These are phyloP conservation scores for Alternaria sp. DNA, from an alignment of 2,329 filamentous ascomycete genomes.

Conservation along the genomic window DNA sequence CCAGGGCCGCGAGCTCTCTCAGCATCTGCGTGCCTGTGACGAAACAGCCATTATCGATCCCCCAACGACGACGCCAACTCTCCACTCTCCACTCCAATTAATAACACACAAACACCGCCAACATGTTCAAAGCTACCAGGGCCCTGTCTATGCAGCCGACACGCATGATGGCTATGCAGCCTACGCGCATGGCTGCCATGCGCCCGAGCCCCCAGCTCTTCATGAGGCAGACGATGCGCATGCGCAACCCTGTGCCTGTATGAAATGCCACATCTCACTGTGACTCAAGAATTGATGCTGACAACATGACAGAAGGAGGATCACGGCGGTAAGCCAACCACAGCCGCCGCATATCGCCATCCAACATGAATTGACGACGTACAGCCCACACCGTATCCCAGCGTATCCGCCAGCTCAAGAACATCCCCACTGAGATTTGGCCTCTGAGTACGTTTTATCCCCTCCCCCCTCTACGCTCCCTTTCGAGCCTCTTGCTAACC, in stretches of 20 bases:
- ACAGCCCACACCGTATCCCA: constrained; percentile 96
- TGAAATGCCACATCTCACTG: constrained; percentile 48
- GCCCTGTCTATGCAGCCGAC: constrained; percentile 52
- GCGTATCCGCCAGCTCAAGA: constrained; percentile 86
- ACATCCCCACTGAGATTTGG: constrained; percentile 91
- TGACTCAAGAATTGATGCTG: constrained; percentile 42
- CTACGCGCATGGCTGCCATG: constrained; percentile 53
- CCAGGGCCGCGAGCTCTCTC: constrained; percentile 34
- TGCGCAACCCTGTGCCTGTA: constrained; percentile 73
- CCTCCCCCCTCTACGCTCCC: background rate
- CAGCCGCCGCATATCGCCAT: constrained; percentile 9
- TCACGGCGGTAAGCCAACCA: constrained; percentile 65
- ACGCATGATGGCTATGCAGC: constrained; percentile 51
- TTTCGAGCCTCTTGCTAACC: constrained; percentile 24
- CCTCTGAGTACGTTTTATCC: constrained; percentile 77
- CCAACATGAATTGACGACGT: constrained; percentile 26
- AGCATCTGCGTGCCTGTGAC: constrained; percentile 36
- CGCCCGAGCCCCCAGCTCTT: constrained; percentile 48
- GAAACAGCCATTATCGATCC: constrained; percentile 37
- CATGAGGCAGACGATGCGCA: constrained; percentile 58
- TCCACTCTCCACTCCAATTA: constrained; percentile 35
- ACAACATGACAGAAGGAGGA: constrained; percentile 65
- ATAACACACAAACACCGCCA: constrained; percentile 13
- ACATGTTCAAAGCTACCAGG: constrained; percentile 50
- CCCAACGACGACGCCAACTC: constrained; percentile 30